Evolutionary conservation across 306 rosid genomes (phyloP), one percentile per base, ranked within the genome.

Genomic region (Lablab purpureus): DNA sequence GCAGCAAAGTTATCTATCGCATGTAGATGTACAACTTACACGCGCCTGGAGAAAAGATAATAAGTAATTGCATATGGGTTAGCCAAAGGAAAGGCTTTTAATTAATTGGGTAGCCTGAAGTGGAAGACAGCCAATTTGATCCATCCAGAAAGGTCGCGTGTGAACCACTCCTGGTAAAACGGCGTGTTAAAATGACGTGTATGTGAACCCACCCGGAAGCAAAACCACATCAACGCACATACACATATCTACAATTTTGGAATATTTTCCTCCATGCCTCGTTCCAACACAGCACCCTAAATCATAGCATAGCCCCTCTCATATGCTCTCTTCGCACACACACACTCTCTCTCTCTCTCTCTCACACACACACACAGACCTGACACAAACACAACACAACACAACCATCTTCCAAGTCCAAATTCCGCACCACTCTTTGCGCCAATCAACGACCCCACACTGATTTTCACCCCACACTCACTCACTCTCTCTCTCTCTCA

Each of bases 381-480:
- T 63, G 69, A 63, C 46, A 63, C 37, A 59, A 58, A 23, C 25
- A 52, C 59, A 34, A n/a, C n/a, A n/a, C n/a, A 17, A 19, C 13
- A 55, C 65, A 23, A 60, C 22, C 40, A 14, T 60, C 21, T 10
- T 60, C 11, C 64, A 28, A 60, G 28, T 2, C 67, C 37, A 28
- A 60, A 60, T 15, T 13, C 18, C 66, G 2, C 66, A 59, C 66
- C 36, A 27, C 40, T 11, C 41, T 59, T 27, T 59, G 40, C 41
- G 67, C 67, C 40, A 59, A 60, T 30, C 40, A 60, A 6, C 19
- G 67, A 60, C 67, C 67, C 67, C 67, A 60, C 67, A 60, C 41
- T 12, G 25, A 23, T 59, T 59, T 58, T 3, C 40, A n/a, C 10
- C 11, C 47, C 45, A 10, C 45, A 8, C 45, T 15, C 47, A 40